Evolutionary conservation across 768 basidiomycete genomes (phyloP).

Genomic region (Cantharellus cinnabarinus): DNA sequence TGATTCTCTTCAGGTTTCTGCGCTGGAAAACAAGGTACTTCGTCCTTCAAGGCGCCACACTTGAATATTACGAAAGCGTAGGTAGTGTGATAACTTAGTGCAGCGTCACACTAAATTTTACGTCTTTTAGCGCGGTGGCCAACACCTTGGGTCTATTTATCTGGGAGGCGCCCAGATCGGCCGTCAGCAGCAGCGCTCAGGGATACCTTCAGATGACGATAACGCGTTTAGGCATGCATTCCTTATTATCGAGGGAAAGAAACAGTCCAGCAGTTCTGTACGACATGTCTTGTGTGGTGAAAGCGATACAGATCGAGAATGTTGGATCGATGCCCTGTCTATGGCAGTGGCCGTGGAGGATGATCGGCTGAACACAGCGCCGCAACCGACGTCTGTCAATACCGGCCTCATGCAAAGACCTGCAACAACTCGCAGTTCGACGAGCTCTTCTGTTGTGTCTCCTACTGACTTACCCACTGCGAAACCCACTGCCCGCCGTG

Average conservation of each 20-base stretch:
- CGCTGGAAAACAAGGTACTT: conserved; percentile 88
- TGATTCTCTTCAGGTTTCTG: neutral
- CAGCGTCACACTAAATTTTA: neutral
- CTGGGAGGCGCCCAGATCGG: conserved; percentile 93
- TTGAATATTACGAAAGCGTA: conserved; percentile 93
- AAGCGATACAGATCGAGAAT: conserved; percentile 81
- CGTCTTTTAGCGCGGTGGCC: conserved; percentile 53
- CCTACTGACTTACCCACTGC: conserved; percentile 5
- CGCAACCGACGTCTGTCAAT: neutral
- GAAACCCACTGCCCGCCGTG: neutral
- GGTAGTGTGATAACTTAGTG: conserved; percentile 19
- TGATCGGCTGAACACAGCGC: conserved; percentile 4
- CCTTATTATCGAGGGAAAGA: conserved; percentile 81
- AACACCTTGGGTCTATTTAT: conserved; percentile 74
- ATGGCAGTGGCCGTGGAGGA: conserved; percentile 25
- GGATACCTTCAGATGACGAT: conserved; percentile 47
- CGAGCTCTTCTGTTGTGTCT: conserved; percentile 18
- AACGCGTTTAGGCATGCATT: conserved; percentile 95
- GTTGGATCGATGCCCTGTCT: conserved; percentile 92
- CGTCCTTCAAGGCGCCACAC: conserved; percentile 69
- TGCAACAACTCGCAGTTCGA: conserved; percentile 7
- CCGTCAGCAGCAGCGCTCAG: conserved; percentile 46
- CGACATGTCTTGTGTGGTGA: conserved; percentile 93
- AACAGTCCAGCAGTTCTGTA: conserved; percentile 44
- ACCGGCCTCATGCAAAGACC: neutral